Conservation (phyloP, 768 basidiomycete species). For the Jaapia argillacea region DNA sequence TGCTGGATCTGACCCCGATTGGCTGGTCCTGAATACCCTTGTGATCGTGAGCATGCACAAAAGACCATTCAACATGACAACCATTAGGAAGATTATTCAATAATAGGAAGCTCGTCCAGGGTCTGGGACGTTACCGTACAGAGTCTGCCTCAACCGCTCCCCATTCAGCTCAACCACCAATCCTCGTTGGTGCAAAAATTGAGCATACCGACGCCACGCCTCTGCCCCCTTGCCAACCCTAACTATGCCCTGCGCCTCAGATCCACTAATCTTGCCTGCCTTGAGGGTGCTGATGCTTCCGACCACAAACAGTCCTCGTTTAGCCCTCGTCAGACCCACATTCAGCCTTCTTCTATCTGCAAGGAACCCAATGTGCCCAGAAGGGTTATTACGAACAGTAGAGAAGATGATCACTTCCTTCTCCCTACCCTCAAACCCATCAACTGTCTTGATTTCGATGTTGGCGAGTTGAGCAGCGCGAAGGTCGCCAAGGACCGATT, state of each 20-base stretch:
- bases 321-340: conserved; percentile 85
- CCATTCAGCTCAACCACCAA: conserved; percentile 9
- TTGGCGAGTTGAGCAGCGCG: conserved; percentile 54
- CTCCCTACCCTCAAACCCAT: conserved; percentile 91
- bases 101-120: no score
- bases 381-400: conserved; percentile 75
- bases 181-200: conserved; percentile 7
- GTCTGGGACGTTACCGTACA: conserved; percentile 8
- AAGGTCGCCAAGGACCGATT: conserved; percentile 47
- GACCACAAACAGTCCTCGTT: conserved; percentile 74
- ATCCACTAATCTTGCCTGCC: conserved; percentile 28
- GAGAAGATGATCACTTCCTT: conserved; percentile 91
- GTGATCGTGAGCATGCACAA: no score
- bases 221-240: conserved; percentile 9
- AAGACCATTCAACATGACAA: no score
- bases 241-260: conserved; percentile 9
- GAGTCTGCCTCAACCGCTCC: conserved; percentile 4
- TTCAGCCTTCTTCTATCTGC: conserved; percentile 81
- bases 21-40: no score
- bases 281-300: conserved; percentile 62
- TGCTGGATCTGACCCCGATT: no score
- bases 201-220: conserved; percentile 11
- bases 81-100: no score
- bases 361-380: conserved; percentile 79
- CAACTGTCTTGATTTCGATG: conserved; percentile 87